Conservation (phyloP, 345 rosid species). For the Salix viminalis region DNA sequence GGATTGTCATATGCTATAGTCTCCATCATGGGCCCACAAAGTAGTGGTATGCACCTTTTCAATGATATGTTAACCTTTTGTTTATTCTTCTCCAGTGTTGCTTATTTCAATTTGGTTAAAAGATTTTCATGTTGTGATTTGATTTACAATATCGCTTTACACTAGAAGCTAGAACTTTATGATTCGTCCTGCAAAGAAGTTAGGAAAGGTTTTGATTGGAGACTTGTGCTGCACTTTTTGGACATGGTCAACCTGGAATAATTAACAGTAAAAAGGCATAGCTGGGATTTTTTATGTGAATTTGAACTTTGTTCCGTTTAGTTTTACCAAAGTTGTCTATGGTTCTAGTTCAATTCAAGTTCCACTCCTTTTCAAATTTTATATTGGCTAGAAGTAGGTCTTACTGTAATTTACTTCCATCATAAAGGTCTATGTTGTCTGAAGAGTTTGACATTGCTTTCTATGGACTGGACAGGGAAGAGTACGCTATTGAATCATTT, state of each 20-base stretch:
- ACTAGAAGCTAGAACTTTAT: not conserved
- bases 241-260: not conserved
- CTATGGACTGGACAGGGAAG: conserved; percentile 64
- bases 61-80: not conserved
- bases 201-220: not conserved
- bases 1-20: conserved; percentile 94
- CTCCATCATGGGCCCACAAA: conserved; percentile 99
- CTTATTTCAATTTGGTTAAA: not conserved
- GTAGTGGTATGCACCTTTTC: conserved; percentile 69
- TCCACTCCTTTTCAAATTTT: not conserved
- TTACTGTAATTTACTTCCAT: not conserved
- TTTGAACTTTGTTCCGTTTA: not conserved
- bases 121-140: not conserved
- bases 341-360: not conserved
- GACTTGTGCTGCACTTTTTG: not conserved
- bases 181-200: not conserved
- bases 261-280: not conserved
- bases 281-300: not conserved
- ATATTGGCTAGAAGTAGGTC: not conserved
- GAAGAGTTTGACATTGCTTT: conserved; percentile 23
- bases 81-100: not conserved
- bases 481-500: conserved; percentile 90
- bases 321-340: not conserved
- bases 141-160: not conserved
- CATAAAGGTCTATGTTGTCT: not conserved